A percentile compares a stretch with the other conserved stretches of the same genome.
Conservation (phyloP, 805 yeast genomes). For the Saturnispora sekii region DNA sequence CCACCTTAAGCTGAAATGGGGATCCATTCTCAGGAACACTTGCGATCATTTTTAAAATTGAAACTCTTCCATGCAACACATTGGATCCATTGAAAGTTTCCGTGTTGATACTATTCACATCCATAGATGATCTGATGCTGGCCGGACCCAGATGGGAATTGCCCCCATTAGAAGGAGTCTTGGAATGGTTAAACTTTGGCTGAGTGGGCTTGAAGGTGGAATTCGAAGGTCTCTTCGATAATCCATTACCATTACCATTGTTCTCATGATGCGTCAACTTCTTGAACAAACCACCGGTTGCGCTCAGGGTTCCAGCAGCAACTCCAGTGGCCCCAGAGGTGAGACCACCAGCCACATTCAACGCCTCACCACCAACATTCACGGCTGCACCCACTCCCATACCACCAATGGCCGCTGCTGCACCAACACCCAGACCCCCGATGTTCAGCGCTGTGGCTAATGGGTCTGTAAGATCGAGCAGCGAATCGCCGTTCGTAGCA, state of each 20-base stretch:
- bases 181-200: conserved; percentile 1
- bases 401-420: conserved; percentile 27
- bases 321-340: background rate
- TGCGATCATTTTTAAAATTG: conserved; percentile 32
- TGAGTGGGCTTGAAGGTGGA: background rate
- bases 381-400: conserved; percentile 26
- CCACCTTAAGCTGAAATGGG: conserved; percentile 42
- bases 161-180: conserved; percentile 2
- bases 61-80: conserved; percentile 45
- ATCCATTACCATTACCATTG: background rate
- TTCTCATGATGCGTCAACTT: conserved; percentile 24
- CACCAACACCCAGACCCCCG: conserved; percentile 26
- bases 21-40: conserved; percentile 10
- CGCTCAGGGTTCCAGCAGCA: background rate
- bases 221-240: too few relatives aligned
- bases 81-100: conserved; percentile 14
- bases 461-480: conserved; percentile 23
- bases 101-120: conserved; percentile 27
- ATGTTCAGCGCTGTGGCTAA: conserved; percentile 30
- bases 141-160: too few relatives aligned
- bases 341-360: background rate
- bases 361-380: conserved; percentile 26
- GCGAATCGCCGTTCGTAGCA: conserved; percentile 31
- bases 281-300: conserved; percentile 1
- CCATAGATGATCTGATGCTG: conserved; percentile 10